Evolutionary conservation across 495 filamentous ascomycete species (phyloP), one percentile per base, ranked within the genome.

Genomic region (Penicillium coprophilum): DNA sequence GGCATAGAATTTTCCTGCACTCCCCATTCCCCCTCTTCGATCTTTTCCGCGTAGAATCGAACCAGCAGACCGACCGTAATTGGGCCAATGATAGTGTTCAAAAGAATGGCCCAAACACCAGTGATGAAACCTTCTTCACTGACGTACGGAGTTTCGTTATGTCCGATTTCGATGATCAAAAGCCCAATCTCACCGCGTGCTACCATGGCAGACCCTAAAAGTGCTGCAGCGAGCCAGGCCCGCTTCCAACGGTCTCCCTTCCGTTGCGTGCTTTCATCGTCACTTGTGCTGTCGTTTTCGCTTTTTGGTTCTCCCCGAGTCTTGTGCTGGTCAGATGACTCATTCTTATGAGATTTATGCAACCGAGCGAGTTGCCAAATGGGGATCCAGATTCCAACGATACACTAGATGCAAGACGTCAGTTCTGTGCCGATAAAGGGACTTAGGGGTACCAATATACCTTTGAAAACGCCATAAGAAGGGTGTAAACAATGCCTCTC

Each of bases 111-210:
- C 89, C 87, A 92, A 1, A 84, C 79, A 0, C 83, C 82, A 20
- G 89, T 75, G 13, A 90, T 75, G 59, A 88, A 92, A 0, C 68
- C 70, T 7, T 71, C 68, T 13, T 66, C 45, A 12, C 64, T 70
- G 1, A 73, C 66, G 38, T 67, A 71, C 11, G 60, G 55, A 2
- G 70, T 71, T 36, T 69, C 54, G 23, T 73, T 73, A 32, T 85
- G 71, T 6, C 84, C 87, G 13, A 89, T 71, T 12, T 88, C 82
- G 15, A 87, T 84, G 43, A 92, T 89, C 21, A 92, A 69, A 40
- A 90, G 86, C 0, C 88, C 87, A 34, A 92, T 91, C 64, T 94
- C 89, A 11, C 89, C 89, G 15, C 87, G 82, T 0, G 88, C 82
- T 0, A 87, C 82, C 87, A 92, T 92, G 0, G 86, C 80, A 27